Base-by-base conservation (phyloP, 2,329 filamentous ascomycete genomes). In the Arthrinium phaeospermum region DNA sequence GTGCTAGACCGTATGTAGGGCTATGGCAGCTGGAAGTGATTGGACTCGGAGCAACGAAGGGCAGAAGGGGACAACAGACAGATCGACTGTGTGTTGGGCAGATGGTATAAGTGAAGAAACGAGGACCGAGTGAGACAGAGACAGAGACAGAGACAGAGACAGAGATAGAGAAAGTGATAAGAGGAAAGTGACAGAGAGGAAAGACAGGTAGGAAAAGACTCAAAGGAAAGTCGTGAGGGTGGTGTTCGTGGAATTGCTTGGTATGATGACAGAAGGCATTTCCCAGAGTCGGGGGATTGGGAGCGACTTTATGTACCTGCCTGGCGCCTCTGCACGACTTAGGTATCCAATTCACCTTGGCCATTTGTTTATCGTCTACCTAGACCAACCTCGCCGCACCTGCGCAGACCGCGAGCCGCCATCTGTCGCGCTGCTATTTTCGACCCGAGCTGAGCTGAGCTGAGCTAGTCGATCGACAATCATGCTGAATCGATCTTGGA, bases 201-300 rank as follows among this genome's bases (percentile, higher is more conserved):
- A 75, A 77, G 74, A 71, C 34, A 73, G 74, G 73, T 71, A 77
- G 75, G 64, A 71, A 73, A 74, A 76, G 75, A 74, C 76, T 74
- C 74, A 71, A 78, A 79, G 77, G 76, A 79, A 80, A 74, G 72
- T 71, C 72, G 71, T 76, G 46, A 73, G 72, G 71, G 70, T 76
- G 49, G 73, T 27, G 44, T 70, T 73, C 73, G 47, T 73, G 76
- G 49, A 34, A 72, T 72, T 51, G 69, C 34, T 72, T 75, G 68
- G 75, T 79, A 75, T 75, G 69, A 71, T 30, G 37, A 37, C 19
- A 61, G n/a, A 34, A 34, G 1, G 1, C 30, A 37, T 61, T 16
- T 22, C 7, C 53, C 37, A 2, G n/a, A 22, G 16, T 24, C 24
- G 67, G n/a, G 41, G 30, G 67, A 68, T 46, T 2, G 12, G 16